phyloP scores from a whole-genome alignment of 176 grass and related monocot species.

The Oryza punctata region DNA sequence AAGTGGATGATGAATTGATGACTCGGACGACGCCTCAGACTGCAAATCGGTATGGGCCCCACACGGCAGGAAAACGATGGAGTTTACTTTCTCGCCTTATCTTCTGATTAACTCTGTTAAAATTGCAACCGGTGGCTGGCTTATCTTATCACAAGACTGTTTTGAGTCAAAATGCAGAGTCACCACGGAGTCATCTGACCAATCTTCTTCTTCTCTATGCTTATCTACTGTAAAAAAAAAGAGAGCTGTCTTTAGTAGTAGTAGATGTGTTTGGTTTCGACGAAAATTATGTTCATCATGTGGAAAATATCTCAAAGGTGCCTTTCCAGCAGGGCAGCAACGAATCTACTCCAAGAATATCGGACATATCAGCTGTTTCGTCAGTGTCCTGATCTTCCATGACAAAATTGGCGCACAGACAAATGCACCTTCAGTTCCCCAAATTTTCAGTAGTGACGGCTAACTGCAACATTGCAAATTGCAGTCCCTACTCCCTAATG shows the following conservation, averaged over 20 bases:
- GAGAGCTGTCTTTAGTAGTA: not conserved
- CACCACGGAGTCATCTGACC: not conserved
- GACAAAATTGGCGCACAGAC: too few relatives aligned
- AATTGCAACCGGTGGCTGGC: not conserved
- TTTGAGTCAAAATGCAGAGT: not conserved
- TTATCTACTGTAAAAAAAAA: not conserved
- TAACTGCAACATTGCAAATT: not conserved
- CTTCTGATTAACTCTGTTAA: slow-evolving; percentile 25
- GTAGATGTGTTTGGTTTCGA: not conserved
- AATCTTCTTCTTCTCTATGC: not conserved
- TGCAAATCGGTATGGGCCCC: not conserved
- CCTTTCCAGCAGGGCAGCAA: too few relatives aligned
- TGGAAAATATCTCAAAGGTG: not conserved
- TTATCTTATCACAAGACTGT: not conserved
- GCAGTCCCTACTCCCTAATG: too few relatives aligned
- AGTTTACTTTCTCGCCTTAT: not conserved
- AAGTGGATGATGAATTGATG: slow-evolving; percentile 27
- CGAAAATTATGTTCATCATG: not conserved
- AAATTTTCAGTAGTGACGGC: too few relatives aligned
- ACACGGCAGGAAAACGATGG: not conserved
- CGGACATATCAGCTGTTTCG: too few relatives aligned
- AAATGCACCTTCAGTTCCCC: too few relatives aligned
- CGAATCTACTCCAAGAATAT: too few relatives aligned
- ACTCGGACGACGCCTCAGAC: not conserved
- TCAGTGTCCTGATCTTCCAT: too few relatives aligned